Evolutionary conservation across 352 stramenopile species (phyloP).

Genomic region (Phytophthora parvispora): DNA sequence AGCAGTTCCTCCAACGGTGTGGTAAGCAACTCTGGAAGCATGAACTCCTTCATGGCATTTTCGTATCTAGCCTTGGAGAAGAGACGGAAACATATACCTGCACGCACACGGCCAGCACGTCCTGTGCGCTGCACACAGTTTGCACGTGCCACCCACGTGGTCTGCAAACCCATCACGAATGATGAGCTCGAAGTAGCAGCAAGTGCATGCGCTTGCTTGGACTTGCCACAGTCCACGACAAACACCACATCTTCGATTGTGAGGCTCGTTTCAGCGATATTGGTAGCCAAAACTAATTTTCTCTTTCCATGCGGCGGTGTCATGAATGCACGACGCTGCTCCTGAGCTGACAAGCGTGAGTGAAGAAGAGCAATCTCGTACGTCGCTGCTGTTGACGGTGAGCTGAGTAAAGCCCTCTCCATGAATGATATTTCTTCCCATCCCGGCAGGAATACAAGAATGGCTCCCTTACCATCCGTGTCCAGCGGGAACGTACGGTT

Average conservation of each 20-base stretch:
- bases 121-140: slow-evolving; percentile 94
- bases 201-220: slow-evolving; percentile 79
- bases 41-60: slow-evolving; percentile 78
- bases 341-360: slow-evolving; percentile 73
- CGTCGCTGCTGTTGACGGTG: slow-evolving; percentile 50
- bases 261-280: slow-evolving; percentile 97
- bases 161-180: slow-evolving; percentile 92
- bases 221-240: slow-evolving; percentile 89
- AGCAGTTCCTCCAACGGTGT: slow-evolving; percentile 81
- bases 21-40: slow-evolving; percentile 78
- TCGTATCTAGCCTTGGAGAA: slow-evolving; percentile 78
- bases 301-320: slow-evolving; percentile 67
- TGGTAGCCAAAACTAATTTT: slow-evolving; percentile 94
- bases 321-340: slow-evolving; percentile 79
- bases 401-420: slow-evolving; percentile 71
- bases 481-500: slow-evolving; percentile 67
- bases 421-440: slow-evolving; percentile 90
- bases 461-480: slow-evolving; percentile 65
- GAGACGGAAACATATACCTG: slow-evolving; percentile 94
- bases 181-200: slow-evolving; percentile 74
- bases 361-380: slow-evolving; percentile 84
- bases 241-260: slow-evolving; percentile 97
- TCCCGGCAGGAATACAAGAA: slow-evolving; percentile 86
- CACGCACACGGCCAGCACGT: slow-evolving; percentile 93
- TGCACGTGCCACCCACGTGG: slow-evolving; percentile 88